Conservation (phyloP, 2,329 filamentous ascomycete species). For the Aspergillus tamarii region DNA sequence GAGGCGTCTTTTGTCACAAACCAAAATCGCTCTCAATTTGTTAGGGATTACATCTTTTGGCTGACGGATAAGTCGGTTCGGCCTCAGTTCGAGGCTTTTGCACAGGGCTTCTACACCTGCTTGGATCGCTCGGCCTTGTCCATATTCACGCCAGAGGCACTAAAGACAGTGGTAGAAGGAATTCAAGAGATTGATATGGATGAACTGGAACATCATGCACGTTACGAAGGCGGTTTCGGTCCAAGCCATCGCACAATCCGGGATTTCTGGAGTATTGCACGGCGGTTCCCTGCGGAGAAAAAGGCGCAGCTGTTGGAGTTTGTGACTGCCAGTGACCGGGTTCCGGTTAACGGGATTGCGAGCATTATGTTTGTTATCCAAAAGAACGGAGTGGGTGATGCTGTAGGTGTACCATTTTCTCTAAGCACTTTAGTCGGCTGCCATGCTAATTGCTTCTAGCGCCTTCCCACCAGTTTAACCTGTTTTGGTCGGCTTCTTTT, state of each 20-base stretch:
- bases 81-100: constrained; percentile 79
- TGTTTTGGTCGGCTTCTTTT: constrained; percentile 89
- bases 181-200: constrained; percentile 76
- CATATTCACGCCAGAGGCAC: constrained; percentile 69
- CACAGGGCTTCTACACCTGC: constrained; percentile 76
- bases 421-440: neutral
- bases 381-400: constrained; percentile 68
- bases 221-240: constrained; percentile 80
- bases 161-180: constrained; percentile 83
- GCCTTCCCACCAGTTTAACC: constrained; percentile 83
- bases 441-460: constrained; percentile 28
- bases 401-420: constrained; percentile 35
- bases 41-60: constrained; percentile 83
- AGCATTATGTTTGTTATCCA: constrained; percentile 84
- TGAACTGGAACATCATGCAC: constrained; percentile 70
- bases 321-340: constrained; percentile 87
- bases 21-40: constrained; percentile 75
- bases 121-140: constrained; percentile 70
- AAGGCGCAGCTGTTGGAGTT: constrained; percentile 83
- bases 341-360: constrained; percentile 83
- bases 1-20: constrained; percentile 78
- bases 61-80: constrained; percentile 76
- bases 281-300: constrained; percentile 65
- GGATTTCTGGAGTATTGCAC: constrained; percentile 83
- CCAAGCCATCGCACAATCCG: constrained; percentile 68